A percentile compares a stretch with the other conserved stretches of the same genome.
These are phyloP conservation scores for Boechera retrofracta DNA, from an alignment of 345 rosid species.

Conservation along the genomic window DNA sequence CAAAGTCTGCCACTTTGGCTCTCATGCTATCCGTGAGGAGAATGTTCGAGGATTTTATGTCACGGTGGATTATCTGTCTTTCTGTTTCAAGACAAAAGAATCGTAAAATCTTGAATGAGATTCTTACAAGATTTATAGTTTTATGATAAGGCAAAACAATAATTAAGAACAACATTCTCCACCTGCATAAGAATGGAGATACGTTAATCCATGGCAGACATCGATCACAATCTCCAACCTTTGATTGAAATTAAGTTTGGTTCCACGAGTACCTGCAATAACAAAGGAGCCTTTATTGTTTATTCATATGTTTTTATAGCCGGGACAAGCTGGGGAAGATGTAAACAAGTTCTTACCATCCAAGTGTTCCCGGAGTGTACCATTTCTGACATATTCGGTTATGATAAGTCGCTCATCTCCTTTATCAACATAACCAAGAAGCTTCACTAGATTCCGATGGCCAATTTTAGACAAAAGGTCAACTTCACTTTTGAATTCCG, in stretches of 20 bases:
- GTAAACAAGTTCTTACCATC: slow-evolving; percentile 68
- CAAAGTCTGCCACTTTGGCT: slow-evolving; percentile 97
- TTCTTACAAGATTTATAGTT: background rate
- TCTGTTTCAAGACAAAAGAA: slow-evolving; percentile 51
- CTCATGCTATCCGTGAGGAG: slow-evolving; percentile 90
- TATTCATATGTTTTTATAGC: slow-evolving; percentile 13
- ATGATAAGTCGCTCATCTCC: slow-evolving; percentile 91
- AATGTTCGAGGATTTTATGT: slow-evolving; percentile 92
- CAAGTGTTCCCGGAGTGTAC: slow-evolving; percentile 93
- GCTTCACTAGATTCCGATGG: slow-evolving; percentile 84
- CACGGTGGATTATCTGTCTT: slow-evolving; percentile 93
- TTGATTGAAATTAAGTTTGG: slow-evolving; percentile 81
- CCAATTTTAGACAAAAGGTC: slow-evolving; percentile 93
- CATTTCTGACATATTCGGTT: slow-evolving; percentile 88
- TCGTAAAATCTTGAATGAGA: background rate
- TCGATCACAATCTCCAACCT: slow-evolving; percentile 92
- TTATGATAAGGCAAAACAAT: background rate
- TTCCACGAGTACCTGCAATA: slow-evolving; percentile 66
- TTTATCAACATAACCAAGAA: slow-evolving; percentile 84
- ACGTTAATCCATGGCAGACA: slow-evolving; percentile 93
- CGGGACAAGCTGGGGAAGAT: background rate
- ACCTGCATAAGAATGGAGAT: slow-evolving; percentile 96
- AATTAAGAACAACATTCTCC: slow-evolving; percentile 17
- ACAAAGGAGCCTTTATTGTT: slow-evolving; percentile 19
- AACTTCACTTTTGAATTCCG: slow-evolving; percentile 93